phyloP scores from a whole-genome alignment of 805 yeast genomes.

The Metschnikowia continentalis region DNA sequence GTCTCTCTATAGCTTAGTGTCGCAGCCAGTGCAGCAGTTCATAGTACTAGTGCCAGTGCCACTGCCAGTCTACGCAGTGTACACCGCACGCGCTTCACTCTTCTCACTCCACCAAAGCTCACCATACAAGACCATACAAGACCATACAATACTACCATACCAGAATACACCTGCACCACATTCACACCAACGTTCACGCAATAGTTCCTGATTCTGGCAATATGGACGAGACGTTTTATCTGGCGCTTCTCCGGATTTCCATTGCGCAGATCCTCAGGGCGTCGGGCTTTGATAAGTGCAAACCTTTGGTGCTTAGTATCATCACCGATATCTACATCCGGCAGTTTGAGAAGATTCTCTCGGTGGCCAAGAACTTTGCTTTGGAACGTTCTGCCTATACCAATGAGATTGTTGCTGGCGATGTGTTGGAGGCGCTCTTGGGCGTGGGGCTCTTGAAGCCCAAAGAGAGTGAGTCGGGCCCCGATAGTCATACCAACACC shows the following conservation, averaged over 20 bases:
- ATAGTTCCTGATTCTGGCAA: no score
- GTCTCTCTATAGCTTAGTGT: no score
- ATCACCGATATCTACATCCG: conserved; percentile 74
- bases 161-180: no score
- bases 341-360: conserved; percentile 52
- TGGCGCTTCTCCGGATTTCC: conserved; percentile 35
- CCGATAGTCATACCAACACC: conserved; percentile 35
- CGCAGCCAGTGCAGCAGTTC: no score
- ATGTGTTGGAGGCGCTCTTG: conserved; percentile 66
- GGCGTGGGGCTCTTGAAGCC: conserved; percentile 63
- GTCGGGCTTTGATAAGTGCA: conserved; percentile 77
- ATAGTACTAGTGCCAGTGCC: no score
- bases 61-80: no score
- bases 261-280: conserved; percentile 63
- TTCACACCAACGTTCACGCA: no score
- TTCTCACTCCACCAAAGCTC: no score
- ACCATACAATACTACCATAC: no score
- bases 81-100: no score
- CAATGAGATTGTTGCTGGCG: conserved; percentile 53
- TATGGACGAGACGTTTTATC: conserved; percentile 40
- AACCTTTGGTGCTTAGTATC: conserved; percentile 66
- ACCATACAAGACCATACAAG: no score
- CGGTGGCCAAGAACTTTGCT: conserved; percentile 49
- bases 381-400: conserved; percentile 31
- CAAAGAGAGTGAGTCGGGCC: conserved; percentile 37